Evolutionary conservation across 2,329 filamentous ascomycete genomes (phyloP).

Genomic region (Pseudodiploospora longispora): DNA sequence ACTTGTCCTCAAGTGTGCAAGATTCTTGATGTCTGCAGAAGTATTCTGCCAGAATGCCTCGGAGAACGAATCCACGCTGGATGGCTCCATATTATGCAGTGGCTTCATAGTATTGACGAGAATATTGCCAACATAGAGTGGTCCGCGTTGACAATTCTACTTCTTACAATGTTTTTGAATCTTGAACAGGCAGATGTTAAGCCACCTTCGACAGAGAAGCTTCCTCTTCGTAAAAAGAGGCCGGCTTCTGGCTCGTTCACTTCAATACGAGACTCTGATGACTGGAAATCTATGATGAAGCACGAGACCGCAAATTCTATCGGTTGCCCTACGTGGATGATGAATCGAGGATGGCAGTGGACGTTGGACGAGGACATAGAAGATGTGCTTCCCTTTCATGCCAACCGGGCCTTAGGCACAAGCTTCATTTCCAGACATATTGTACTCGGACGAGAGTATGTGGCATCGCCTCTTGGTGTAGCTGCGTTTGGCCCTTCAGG

Average conservation of each 20-base stretch:
- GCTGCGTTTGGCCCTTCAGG: constrained; percentile 45
- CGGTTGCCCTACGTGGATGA: constrained; percentile 49
- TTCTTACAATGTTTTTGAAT: constrained; percentile 57
- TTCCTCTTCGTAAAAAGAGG: constrained; percentile 23
- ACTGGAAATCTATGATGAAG: constrained; percentile 41
- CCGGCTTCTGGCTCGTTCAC: constrained; percentile 27
- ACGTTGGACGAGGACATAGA: constrained; percentile 47
- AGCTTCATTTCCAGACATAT: constrained; percentile 46
- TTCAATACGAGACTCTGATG: constrained; percentile 27
- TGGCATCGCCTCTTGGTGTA: constrained; percentile 50
- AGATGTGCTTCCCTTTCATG: constrained; percentile 18
- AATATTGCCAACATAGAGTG: constrained; percentile 52
- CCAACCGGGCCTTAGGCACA: constrained; percentile 15
- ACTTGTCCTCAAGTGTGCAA: constrained; percentile 52
- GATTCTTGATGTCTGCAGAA: constrained; percentile 53
- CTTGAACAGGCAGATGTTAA: constrained; percentile 36
- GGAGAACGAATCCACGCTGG: constrained; percentile 55
- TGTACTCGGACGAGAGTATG: constrained; percentile 56
- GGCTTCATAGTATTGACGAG: constrained; percentile 47
- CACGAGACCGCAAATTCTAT: constrained; percentile 40
- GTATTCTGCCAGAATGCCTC: constrained; percentile 51
- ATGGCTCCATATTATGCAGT: constrained; percentile 69
- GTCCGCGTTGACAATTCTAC: constrained; percentile 56
- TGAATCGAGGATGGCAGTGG: constrained; percentile 63
- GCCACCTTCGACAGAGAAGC: constrained; percentile 16